Evolutionary conservation across 768 basidiomycete species (phyloP).

Genomic region (Dacryopinax spathularia): DNA sequence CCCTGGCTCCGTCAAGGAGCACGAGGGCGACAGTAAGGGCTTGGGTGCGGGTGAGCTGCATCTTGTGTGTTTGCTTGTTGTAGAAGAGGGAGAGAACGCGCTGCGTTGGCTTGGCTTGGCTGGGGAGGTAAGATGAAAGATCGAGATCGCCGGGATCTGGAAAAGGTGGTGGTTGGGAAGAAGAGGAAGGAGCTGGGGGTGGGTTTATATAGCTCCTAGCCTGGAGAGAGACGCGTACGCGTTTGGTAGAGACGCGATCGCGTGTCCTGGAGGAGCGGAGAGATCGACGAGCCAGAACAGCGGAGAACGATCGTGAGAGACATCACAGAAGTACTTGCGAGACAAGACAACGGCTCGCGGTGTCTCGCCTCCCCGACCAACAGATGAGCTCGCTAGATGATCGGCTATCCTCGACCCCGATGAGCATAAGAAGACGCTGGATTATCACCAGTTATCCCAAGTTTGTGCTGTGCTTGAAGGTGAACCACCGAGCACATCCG

Average conservation of each 20-base stretch:
- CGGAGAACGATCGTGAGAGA: no score
- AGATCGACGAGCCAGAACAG: no score
- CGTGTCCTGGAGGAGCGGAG: background rate
- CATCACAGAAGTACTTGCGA: background rate
- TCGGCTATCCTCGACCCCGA: no score
- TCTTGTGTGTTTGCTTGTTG: no score
- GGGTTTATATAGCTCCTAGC: background rate
- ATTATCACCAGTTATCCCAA: no score
- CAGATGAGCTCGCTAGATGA: no score
- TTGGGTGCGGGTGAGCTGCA: background rate
- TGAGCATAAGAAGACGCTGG: no score
- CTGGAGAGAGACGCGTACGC: background rate
- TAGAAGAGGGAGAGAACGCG: background rate
- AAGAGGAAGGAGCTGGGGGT: background rate
- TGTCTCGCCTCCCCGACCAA: no score
- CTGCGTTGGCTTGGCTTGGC: background rate
- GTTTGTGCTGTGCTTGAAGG: no score
- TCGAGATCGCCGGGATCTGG: background rate
- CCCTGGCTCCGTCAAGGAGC: background rate
- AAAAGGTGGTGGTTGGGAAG: background rate
- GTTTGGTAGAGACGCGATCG: background rate
- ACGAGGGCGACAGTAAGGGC: background rate
- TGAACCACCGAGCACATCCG: no score
- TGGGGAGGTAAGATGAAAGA: background rate
- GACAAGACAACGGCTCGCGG: no score